These are phyloP conservation scores for Globisporangium echinulatum DNA, from an alignment of 352 stramenopile species.

Conservation along the genomic window DNA sequence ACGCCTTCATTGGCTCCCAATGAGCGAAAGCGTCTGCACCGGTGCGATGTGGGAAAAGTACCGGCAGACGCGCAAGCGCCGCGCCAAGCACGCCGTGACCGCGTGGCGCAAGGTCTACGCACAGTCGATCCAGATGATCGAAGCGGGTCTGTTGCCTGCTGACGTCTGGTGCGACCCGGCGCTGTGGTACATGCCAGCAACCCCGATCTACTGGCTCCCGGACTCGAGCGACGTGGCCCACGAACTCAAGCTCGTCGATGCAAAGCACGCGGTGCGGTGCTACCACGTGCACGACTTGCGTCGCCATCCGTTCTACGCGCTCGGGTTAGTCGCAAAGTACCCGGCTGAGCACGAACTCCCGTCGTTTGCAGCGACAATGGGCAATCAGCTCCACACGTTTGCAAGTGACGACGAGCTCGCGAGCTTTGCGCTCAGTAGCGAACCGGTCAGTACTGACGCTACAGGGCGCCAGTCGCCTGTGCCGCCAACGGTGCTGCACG, in stretches of 20 bases:
- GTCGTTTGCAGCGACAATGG: constrained; percentile 9
- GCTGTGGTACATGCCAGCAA: constrained; percentile 40
- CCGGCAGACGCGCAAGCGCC: constrained; percentile 30
- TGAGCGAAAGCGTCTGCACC: constrained; percentile 35
- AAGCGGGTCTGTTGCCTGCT: constrained; percentile 20
- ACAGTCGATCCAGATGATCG: constrained; percentile 41
- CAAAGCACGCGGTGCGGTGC: constrained; percentile 20
- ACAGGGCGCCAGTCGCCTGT: no score
- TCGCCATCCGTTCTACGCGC: constrained; percentile 17
- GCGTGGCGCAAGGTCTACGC: constrained; percentile 37
- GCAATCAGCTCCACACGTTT: neutral
- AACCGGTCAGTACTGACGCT: neutral
- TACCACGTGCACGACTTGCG: constrained; percentile 18
- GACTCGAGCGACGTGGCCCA: constrained; percentile 16
- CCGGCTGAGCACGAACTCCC: constrained; percentile 14
- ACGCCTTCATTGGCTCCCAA: constrained; percentile 37
- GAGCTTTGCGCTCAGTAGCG: constrained; percentile 3
- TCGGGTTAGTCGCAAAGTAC: constrained; percentile 17
- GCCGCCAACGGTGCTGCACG: no score
- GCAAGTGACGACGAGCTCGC: constrained; percentile 6
- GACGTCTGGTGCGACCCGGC: constrained; percentile 38
- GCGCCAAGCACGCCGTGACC: constrained; percentile 27
- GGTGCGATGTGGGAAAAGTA: constrained; percentile 31
- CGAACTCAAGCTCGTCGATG: constrained; percentile 22
- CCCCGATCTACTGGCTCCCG: constrained; percentile 34